Percentiles rank a stretch among this genome's conserved stretches.
Evolutionary conservation across 31 red algal species (phyloP).

Genomic region (Bonnemaisonia californica): DNA sequence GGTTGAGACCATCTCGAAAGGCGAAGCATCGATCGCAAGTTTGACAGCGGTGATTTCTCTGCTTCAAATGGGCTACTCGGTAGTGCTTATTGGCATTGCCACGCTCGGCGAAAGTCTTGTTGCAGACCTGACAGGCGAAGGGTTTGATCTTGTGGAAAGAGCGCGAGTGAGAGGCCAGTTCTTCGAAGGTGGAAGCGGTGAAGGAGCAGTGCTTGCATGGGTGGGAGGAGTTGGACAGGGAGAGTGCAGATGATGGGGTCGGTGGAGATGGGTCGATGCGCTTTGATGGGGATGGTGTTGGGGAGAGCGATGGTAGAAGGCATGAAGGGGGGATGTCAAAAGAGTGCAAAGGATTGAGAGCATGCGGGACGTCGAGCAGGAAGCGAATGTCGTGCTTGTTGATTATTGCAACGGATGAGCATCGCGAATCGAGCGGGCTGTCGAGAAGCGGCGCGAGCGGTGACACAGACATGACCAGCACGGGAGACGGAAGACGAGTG

Average conservation of each 20-base stretch:
- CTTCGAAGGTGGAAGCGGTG: neutral
- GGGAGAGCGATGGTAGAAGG: no score
- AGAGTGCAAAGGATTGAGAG: no score
- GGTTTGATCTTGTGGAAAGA: slow-evolving; percentile 29
- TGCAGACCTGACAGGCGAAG: slow-evolving; percentile 47
- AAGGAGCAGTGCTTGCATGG: slow-evolving; percentile 5
- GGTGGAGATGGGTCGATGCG: neutral
- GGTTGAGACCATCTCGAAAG: slow-evolving; percentile 74
- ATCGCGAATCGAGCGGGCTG: neutral
- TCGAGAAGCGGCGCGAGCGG: no score
- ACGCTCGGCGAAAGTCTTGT: slow-evolving; percentile 64
- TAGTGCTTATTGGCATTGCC: slow-evolving; percentile 77
- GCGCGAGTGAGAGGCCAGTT: neutral
- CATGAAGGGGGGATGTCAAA: no score
- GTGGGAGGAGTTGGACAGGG: neutral
- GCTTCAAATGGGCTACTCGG: slow-evolving; percentile 51
- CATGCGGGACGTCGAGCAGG: neutral
- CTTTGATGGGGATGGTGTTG: no score
- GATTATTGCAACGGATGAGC: no score
- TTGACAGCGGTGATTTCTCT: slow-evolving; percentile 52
- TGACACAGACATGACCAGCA: no score
- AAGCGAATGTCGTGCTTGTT: slow-evolving; percentile 1
- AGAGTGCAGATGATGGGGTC: neutral
- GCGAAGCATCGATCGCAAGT: slow-evolving; percentile 48
- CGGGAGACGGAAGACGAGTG: no score